These are phyloP conservation scores for Lepiota venenata DNA, from an alignment of 768 basidiomycete species.

Conservation along the genomic window DNA sequence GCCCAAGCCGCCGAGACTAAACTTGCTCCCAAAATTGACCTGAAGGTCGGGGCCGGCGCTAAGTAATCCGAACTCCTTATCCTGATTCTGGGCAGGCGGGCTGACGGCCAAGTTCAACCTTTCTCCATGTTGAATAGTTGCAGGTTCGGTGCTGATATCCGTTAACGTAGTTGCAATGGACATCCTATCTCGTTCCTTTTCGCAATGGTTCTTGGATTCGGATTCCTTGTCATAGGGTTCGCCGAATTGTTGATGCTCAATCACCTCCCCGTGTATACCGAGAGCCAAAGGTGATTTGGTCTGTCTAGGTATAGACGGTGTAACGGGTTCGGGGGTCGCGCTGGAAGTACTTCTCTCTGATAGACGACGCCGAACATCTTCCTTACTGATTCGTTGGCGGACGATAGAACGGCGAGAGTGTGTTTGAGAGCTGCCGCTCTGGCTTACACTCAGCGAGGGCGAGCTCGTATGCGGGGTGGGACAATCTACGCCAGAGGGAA, in stretches of 20 bases:
- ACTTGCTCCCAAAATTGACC: slow-evolving; percentile 48
- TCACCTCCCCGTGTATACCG: neutral
- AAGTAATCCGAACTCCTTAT: slow-evolving; percentile 31
- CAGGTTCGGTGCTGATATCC: slow-evolving; percentile 46
- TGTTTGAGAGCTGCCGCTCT: slow-evolving; percentile 5
- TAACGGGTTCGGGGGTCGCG: slow-evolving; percentile 19
- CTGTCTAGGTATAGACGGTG: neutral
- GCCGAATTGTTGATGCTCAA: neutral
- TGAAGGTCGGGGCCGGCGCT: slow-evolving; percentile 24
- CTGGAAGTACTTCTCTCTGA: slow-evolving; percentile 43
- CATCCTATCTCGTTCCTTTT: slow-evolving; percentile 35
- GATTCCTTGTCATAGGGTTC: slow-evolving; percentile 1
- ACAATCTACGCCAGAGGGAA: neutral
- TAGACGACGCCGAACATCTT: slow-evolving; percentile 49
- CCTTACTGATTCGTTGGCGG: slow-evolving; percentile 48
- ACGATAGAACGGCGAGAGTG: slow-evolving; percentile 17
- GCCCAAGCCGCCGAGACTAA: slow-evolving; percentile 36
- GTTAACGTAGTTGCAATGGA: slow-evolving; percentile 28
- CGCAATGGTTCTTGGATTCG: slow-evolving; percentile 12
- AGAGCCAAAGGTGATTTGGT: neutral
- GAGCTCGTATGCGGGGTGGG: neutral
- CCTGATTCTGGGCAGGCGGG: slow-evolving; percentile 16
- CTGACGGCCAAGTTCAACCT: slow-evolving; percentile 28
- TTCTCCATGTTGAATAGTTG: slow-evolving; percentile 46
- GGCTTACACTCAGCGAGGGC: slow-evolving; percentile 9